A percentile compares a stretch with the other conserved stretches of the same genome.
phyloP scores from a whole-genome alignment of 2,329 filamentous ascomycete species.

The Daldinia eschscholtzii region DNA sequence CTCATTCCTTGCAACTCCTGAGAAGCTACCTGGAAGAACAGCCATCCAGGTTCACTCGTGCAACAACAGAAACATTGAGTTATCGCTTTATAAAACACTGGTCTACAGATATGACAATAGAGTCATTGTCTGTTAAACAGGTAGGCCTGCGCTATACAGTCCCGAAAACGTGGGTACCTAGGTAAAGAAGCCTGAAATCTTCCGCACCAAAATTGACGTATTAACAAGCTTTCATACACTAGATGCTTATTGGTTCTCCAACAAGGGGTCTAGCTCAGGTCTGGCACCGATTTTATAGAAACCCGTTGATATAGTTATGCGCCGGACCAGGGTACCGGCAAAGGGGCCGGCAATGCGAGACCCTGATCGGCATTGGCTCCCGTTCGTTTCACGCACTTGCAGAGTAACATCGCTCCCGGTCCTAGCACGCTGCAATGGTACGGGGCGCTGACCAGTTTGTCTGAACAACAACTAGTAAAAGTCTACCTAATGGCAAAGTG shows the following conservation, averaged over 20 bases:
- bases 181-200: not conserved
- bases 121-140: not conserved
- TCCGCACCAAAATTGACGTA: not conserved
- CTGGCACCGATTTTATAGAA: not conserved
- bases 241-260: not conserved
- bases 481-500: conserved; percentile 18
- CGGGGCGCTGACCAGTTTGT: conserved; percentile 27
- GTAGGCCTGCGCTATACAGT: not conserved
- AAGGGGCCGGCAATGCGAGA: conserved; percentile 16
- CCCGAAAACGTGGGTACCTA: not conserved
- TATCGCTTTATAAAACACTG: not conserved
- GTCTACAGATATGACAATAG: not conserved
- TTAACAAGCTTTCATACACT: not conserved
- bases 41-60: not conserved
- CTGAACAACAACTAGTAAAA: conserved; percentile 24
- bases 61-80: not conserved
- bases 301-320: not conserved
- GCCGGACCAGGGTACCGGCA: conserved; percentile 23
- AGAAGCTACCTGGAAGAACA: not conserved
- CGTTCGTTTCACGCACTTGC: conserved; percentile 13
- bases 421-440: conserved; percentile 28
- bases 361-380: conserved; percentile 29
- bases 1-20: conserved; percentile 1
- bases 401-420: conserved; percentile 33
- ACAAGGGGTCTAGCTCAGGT: not conserved